Conservation (phyloP, 129 eudicot genomes). For the Lonicera japonica region DNA sequence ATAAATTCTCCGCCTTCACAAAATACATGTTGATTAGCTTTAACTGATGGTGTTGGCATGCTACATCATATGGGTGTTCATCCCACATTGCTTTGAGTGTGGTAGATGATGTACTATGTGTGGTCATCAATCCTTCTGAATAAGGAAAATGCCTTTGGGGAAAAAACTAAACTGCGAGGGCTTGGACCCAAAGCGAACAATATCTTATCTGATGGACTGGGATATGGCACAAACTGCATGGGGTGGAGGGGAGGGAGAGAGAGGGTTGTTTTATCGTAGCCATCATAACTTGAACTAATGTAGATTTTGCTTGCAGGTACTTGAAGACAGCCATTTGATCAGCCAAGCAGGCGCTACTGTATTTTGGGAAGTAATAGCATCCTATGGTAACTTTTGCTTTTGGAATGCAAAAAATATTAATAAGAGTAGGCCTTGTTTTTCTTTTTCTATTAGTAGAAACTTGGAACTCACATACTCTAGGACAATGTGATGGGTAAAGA, state of each 20-base stretch:
- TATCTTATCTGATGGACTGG: neutral
- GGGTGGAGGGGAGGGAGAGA: neutral
- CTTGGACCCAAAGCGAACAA: too few relatives aligned
- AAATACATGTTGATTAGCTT: too few relatives aligned
- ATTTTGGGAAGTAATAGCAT: neutral
- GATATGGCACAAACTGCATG: neutral
- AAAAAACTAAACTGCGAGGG: too few relatives aligned
- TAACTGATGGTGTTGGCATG: too few relatives aligned
- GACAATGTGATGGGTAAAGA: too few relatives aligned
- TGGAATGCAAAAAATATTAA: neutral
- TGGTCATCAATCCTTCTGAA: too few relatives aligned
- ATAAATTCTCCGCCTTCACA: too few relatives aligned
- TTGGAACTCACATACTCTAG: too few relatives aligned
- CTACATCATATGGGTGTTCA: too few relatives aligned
- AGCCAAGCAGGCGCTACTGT: slow-evolving; percentile 8
- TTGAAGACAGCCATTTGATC: slow-evolving; percentile 12
- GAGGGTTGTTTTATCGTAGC: neutral
- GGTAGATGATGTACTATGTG: too few relatives aligned
- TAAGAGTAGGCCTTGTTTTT: slow-evolving; percentile 2
- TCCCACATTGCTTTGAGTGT: too few relatives aligned
- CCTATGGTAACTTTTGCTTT: slow-evolving; percentile 6
- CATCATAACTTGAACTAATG: neutral
- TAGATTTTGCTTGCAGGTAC: slow-evolving; percentile 26
- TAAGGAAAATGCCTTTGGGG: too few relatives aligned
- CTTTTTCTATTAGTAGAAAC: neutral